Evolutionary conservation across 2,329 filamentous ascomycete genomes (phyloP).

Genomic region (Aspergillus puulaauensis): DNA sequence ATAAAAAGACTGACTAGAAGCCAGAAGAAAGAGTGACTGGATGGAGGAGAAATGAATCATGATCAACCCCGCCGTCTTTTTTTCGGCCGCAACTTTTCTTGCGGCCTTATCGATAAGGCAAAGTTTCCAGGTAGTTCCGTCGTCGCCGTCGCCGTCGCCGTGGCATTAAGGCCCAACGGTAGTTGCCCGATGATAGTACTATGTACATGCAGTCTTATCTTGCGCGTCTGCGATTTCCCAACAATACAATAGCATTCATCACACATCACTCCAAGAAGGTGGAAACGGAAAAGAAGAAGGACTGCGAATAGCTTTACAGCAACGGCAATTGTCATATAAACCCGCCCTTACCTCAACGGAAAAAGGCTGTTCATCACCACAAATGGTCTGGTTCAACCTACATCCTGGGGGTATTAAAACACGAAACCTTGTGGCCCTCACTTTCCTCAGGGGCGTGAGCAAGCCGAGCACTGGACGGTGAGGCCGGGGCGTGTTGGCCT

Average conservation of each 20-base stretch:
- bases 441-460: not conserved
- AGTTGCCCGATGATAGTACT: not conserved
- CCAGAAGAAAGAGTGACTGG: not conserved
- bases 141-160: not conserved
- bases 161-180: slow-evolving; percentile 3
- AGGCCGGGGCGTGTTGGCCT: too few relatives aligned
- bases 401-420: not conserved
- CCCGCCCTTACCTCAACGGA: not conserved
- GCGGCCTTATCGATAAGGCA: slow-evolving; percentile 17
- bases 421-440: not conserved
- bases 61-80: slow-evolving; percentile 12
- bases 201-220: slow-evolving; percentile 4
- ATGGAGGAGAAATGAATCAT: slow-evolving; percentile 1
- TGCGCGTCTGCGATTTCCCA: not conserved
- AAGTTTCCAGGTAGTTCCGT: not conserved
- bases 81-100: slow-evolving; percentile 13
- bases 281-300: too few relatives aligned
- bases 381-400: not conserved
- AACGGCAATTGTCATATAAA: not conserved
- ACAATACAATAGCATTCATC: not conserved
- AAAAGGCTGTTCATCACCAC: not conserved
- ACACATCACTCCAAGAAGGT: too few relatives aligned
- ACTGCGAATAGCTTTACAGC: not conserved
- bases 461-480: too few relatives aligned
- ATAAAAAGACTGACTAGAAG: not conserved